Conservation (phyloP, 2,329 filamentous ascomycete genomes). For the Arthroderma sp. region DNA sequence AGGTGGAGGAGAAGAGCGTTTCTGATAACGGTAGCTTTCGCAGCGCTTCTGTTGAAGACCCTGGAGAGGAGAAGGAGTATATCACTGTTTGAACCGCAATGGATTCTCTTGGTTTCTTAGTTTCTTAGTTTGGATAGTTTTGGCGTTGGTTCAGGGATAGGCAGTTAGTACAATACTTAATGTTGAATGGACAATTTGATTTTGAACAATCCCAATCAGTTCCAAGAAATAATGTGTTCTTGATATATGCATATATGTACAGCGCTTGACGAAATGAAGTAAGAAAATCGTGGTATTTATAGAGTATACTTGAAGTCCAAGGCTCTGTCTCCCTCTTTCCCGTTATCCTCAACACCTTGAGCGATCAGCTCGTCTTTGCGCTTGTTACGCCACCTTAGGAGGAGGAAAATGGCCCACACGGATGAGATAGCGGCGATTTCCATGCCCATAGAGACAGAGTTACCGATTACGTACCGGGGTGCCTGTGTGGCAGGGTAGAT, state of each 20-base stretch:
- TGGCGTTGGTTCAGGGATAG: too few relatives aligned
- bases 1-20: not conserved
- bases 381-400: slow-evolving; percentile 17
- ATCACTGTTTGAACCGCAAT: not conserved
- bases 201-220: too few relatives aligned
- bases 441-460: slow-evolving; percentile 26
- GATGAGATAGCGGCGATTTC: slow-evolving; percentile 13
- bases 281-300: slow-evolving; percentile 2
- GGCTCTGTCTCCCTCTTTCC: slow-evolving; percentile 15
- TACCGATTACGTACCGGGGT: slow-evolving; percentile 25
- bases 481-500: slow-evolving; percentile 30
- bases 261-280: too few relatives aligned
- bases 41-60: too few relatives aligned
- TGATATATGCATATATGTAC: too few relatives aligned
- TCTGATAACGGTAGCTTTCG: too few relatives aligned
- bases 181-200: too few relatives aligned
- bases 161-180: too few relatives aligned
- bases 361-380: slow-evolving; percentile 18
- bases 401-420: slow-evolving; percentile 15
- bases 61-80: not conserved
- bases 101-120: too few relatives aligned
- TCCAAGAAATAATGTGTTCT: too few relatives aligned
- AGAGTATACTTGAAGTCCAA: slow-evolving; percentile 17
- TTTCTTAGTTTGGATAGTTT: too few relatives aligned
- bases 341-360: slow-evolving; percentile 17